phyloP scores from a whole-genome alignment of 192 early-diverging fungal genomes.

The Obelidium mucronatum region DNA sequence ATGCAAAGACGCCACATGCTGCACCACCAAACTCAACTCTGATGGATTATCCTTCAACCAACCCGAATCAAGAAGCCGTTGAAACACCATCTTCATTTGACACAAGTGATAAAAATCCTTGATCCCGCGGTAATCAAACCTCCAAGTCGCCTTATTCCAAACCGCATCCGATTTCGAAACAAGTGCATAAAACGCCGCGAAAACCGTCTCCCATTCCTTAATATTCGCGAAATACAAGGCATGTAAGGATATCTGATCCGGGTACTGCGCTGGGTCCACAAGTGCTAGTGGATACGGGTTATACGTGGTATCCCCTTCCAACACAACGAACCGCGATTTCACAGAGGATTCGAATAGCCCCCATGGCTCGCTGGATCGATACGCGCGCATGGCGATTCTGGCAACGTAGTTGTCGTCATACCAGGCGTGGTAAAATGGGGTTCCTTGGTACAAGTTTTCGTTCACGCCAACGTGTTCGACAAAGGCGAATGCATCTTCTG shows the following conservation, averaged over 20 bases:
- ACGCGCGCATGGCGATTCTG: slow-evolving; percentile 9
- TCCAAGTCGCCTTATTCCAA: neutral
- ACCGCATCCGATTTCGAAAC: neutral
- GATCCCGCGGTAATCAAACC: neutral
- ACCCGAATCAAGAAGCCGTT: slow-evolving; percentile 17
- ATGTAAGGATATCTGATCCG: slow-evolving; percentile 27
- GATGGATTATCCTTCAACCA: neutral
- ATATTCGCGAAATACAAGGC: slow-evolving; percentile 14
- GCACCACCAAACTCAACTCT: neutral
- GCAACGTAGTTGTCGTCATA: slow-evolving; percentile 26
- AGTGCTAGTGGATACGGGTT: slow-evolving; percentile 14
- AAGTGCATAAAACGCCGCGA: neutral
- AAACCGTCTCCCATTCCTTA: neutral
- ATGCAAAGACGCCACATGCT: neutral
- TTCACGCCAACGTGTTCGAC: slow-evolving; percentile 7
- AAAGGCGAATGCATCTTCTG: no score
- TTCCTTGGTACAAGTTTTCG: neutral
- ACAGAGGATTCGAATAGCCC: neutral
- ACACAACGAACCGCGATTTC: slow-evolving; percentile 3
- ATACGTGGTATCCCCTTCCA: neutral
- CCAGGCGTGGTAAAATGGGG: slow-evolving; percentile 19
- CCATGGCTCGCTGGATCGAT: neutral
- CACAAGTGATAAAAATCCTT: slow-evolving; percentile 23
- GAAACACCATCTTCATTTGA: slow-evolving; percentile 11
- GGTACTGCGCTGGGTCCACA: slow-evolving; percentile 20